Percentiles rank a stretch among this genome's conserved stretches.
Evolutionary conservation across 345 rosid species (phyloP).

Genomic region (Aquilaria yunnanensis): DNA sequence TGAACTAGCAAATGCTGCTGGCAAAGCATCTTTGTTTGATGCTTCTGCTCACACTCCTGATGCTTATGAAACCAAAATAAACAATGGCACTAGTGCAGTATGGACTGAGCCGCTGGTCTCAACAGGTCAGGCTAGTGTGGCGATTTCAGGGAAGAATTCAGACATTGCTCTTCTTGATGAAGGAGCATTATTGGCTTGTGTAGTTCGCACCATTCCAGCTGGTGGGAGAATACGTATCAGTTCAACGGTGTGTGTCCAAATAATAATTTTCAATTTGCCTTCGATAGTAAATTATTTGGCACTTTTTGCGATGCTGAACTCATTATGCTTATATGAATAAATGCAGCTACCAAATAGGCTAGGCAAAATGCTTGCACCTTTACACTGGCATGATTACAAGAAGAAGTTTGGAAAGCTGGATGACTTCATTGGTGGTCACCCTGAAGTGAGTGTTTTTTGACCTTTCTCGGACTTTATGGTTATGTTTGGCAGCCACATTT

Average conservation of each 20-base stretch:
- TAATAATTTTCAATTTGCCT: not conserved
- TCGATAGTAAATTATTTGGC: slow-evolving; percentile 5
- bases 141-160: slow-evolving; percentile 32
- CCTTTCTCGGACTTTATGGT: not conserved
- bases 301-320: too few relatives aligned
- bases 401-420: slow-evolving; percentile 92
- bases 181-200: slow-evolving; percentile 77
- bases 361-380: slow-evolving; percentile 95
- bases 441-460: slow-evolving; percentile 45
- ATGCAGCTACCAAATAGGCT: slow-evolving; percentile 85
- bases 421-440: slow-evolving; percentile 76
- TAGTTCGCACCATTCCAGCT: slow-evolving; percentile 92
- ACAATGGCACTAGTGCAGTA: slow-evolving; percentile 23
- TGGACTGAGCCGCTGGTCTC: slow-evolving; percentile 36
- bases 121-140: slow-evolving; percentile 27
- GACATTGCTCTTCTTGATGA: slow-evolving; percentile 72
- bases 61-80: slow-evolving; percentile 24
- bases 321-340: not conserved
- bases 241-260: slow-evolving; percentile 54
- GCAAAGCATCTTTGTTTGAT: slow-evolving; percentile 30
- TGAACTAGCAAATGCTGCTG: slow-evolving; percentile 45
- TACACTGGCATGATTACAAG: slow-evolving; percentile 96
- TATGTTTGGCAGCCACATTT: too few relatives aligned
- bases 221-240: slow-evolving; percentile 86
- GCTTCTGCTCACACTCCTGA: slow-evolving; percentile 26